Base-by-base conservation (phyloP, 441 rosid species). In the Gossypium trilobum region DNA sequence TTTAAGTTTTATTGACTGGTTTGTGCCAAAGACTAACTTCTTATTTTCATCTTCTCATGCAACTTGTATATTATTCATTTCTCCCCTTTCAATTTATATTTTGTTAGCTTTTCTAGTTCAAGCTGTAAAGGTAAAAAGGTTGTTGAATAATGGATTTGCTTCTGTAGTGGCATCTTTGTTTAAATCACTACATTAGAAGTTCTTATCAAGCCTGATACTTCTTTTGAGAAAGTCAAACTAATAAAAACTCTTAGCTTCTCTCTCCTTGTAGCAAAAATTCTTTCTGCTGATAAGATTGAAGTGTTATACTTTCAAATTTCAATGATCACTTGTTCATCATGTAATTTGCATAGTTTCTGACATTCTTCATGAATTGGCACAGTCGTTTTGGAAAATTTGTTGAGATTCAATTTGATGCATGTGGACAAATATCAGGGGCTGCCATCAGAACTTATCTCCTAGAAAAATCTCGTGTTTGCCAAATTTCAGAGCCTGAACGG, bases 301-400 rank as follows among this genome's bases (percentile, higher is more conserved):
- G 33, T 52, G 27, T 50, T 25, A 55, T 7, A 52, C 17, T 14
- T 51, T 74, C 65, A 64, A 48, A 10, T 25, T 44, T 71, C 63
- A 74, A 51, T 44, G 7, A 44, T 65, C 25, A 62, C 27, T 74
- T 10, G 16, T 69, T 50, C 19, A 48, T 70, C 62, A n/a, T 65
- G 46, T 74, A 8, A 59, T 60, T 46, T 42, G 48, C 50, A 14
- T 16, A 74, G 62, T 31, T 70, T 8, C 20, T 78, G 64, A 73
- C 46, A 4, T 59, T 69, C 44, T 63, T 62, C 48, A 69, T 60
- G 74, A n/a, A 27, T 69, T 84, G 74, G 61, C 16, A 68, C 90
- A 94, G 98, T 72, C 96, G 98, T 70, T 94, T 94, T 65, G 97
- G 98, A 59, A 94, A 94, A 85, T 94, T 94, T 82, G 96, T 91